Evolutionary conservation across 106 monocot genomes (phyloP), one percentile per base, ranked within the genome.

Genomic region (Dendrobium nobile): DNA sequence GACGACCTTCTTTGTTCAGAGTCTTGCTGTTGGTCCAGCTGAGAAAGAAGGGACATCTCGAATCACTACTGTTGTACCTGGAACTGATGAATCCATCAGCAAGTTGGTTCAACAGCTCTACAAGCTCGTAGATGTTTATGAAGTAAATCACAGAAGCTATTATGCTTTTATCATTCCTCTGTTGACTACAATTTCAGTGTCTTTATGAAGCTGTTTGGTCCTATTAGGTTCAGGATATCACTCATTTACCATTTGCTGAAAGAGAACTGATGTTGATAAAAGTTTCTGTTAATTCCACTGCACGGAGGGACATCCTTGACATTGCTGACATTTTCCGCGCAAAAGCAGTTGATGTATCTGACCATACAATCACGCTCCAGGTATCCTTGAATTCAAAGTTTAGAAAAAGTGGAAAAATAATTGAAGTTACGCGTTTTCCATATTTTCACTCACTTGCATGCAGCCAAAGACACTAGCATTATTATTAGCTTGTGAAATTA

Each of bases 221-320:
- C 37, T 84, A n/a, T 47, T 80, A 99, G 98, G 98, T 95, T 84
- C 80, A 87, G 26, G 95, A 99, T 82, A 75, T 99, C 54, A 99
- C 98, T 24, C 73, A 85, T 75, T 75, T 90, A 73, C 98, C 95
- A 58, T 99, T 99, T 88, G 88, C 98, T 41, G 93, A 99, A 85
- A 82, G 98, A 77, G 98, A 99, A 84, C 40, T 99, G 75, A 99
- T 99, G 95, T 82, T 99, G 47, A 95, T 99, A 85, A 99, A 99
- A 81, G 84, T 99, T 81, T 92, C 98, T 83, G 91, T 91, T 22
- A 99, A 99, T 87, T 82, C 89, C 73, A 48, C 81, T 87, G 98
- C 95, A 72, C 67, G 95, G 40, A 93, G 98, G 74, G 95, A 95
- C 72, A 88, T 99, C 20, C 85, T 99, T 43, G 98, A 99, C 67